Percentiles rank a stretch among this genome's conserved stretches.
Conservation (phyloP, 305 asterid species). For the Solanum hybrid region DNA sequence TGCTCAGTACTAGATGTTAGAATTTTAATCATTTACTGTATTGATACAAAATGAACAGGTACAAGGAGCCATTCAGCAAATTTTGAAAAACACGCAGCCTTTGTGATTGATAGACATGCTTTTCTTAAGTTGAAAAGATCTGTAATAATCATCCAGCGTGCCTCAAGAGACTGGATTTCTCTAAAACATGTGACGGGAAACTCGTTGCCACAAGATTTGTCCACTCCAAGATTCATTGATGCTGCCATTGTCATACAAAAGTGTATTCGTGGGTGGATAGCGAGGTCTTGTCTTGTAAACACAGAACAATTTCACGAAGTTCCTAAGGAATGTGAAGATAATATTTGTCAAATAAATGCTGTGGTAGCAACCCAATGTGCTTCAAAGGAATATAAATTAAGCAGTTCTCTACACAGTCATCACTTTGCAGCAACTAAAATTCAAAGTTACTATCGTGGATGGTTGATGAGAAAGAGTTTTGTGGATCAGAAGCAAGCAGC, state of each 20-base stretch:
- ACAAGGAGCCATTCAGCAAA: conserved; percentile 25
- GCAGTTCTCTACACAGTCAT: conserved; percentile 26
- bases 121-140: conserved; percentile 47
- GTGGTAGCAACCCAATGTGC: conserved; percentile 40
- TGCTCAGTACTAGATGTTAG: not conserved
- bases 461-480: conserved; percentile 40
- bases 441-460: conserved; percentile 62
- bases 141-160: conserved; percentile 47
- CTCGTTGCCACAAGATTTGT: conserved; percentile 8
- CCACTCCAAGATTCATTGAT: conserved; percentile 10
- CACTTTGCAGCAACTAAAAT: conserved; percentile 62
- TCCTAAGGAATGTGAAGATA: conserved; percentile 18
- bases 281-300: conserved; percentile 19
- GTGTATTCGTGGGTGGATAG: conserved; percentile 20
- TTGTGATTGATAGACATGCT: conserved; percentile 50
- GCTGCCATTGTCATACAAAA: conserved; percentile 35
- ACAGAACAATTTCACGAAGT: conserved; percentile 15
- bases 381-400: conserved; percentile 35
- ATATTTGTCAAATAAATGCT: conserved; percentile 24
- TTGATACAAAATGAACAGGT: conserved; percentile 35
- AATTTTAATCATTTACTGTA: conserved; percentile 2
- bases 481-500: conserved; percentile 37
- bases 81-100: conserved; percentile 18
- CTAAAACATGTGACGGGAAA: conserved; percentile 17
- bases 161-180: conserved; percentile 45